Conservation (phyloP, 768 basidiomycete genomes). For the Chlorophyllum brunneum region DNA sequence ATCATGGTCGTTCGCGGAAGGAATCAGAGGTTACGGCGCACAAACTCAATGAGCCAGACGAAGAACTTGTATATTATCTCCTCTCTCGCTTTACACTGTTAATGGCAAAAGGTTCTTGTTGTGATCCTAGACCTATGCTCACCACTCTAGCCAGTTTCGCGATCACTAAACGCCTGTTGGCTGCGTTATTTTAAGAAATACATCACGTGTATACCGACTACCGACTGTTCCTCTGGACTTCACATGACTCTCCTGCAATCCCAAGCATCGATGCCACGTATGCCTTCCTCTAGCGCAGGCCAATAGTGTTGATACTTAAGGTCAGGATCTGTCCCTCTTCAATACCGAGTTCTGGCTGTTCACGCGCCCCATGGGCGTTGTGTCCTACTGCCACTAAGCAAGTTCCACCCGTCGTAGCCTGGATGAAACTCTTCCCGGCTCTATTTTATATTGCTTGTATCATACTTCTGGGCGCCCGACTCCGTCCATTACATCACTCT, state of each 20-base stretch:
- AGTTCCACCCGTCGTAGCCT: not conserved
- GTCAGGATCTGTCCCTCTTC: not conserved
- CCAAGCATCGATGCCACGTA: constrained; percentile 2
- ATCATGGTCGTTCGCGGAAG: constrained; percentile 90
- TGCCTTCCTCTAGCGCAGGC: not conserved
- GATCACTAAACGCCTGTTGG: too few species aligned
- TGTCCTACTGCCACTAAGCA: not conserved
- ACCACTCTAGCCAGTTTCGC: not conserved
- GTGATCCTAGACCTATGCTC: not conserved
- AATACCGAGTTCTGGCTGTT: not conserved
- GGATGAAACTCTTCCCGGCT: constrained; percentile 16
- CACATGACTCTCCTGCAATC: not conserved
- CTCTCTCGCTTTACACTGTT: not conserved
- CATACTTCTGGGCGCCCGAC: constrained; percentile 16
- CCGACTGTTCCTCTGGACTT: not conserved
- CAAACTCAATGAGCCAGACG: constrained; percentile 69
- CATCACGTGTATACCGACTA: not conserved
- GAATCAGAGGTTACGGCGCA: constrained; percentile 85
- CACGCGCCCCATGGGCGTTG: not conserved
- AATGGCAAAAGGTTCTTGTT: not conserved
- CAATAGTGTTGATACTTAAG: not conserved
- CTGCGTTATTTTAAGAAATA: too few species aligned
- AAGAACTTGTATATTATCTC: constrained; percentile 11
- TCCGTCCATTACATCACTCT: constrained; percentile 10
- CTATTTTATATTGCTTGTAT: constrained; percentile 18